Evolutionary conservation across 148 eudicot species (phyloP).

Genomic region (Selenicereus undatus): DNA sequence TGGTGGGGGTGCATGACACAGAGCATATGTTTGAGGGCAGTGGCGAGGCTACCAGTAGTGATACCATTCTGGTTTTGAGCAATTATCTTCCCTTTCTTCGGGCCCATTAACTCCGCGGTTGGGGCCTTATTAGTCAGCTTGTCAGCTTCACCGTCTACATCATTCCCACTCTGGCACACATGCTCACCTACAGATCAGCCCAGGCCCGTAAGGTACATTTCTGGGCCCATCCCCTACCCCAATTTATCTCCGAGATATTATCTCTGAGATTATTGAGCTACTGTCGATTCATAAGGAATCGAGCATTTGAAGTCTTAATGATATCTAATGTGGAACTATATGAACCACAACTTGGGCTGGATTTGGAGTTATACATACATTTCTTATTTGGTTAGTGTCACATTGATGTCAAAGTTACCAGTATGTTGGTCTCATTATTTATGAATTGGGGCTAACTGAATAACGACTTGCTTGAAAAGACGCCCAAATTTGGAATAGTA

Average conservation of each 20-base stretch:
- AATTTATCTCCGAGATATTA: no score
- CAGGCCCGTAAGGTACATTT: slow-evolving; percentile 58
- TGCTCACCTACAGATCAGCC: slow-evolving; percentile 56
- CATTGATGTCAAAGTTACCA: not conserved
- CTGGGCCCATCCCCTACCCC: slow-evolving; percentile 1
- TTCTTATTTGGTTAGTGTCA: not conserved
- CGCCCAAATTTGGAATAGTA: not conserved
- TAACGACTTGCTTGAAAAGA: slow-evolving; percentile 1
- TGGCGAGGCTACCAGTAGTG: slow-evolving; percentile 60
- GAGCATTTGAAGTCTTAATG: no score
- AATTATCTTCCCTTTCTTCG: slow-evolving; percentile 70
- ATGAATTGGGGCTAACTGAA: not conserved
- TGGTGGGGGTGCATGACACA: slow-evolving; percentile 63
- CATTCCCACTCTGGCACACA: slow-evolving; percentile 62
- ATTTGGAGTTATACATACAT: no score
- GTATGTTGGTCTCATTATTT: slow-evolving; percentile 6
- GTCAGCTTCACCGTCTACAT: slow-evolving; percentile 66
- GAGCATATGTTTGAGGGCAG: slow-evolving; percentile 63
- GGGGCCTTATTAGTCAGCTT: slow-evolving; percentile 60
- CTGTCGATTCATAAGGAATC: no score
- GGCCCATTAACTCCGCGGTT: slow-evolving; percentile 71
- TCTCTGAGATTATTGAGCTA: no score
- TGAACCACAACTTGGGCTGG: no score
- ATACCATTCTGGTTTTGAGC: slow-evolving; percentile 77
- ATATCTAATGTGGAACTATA: no score